Evolutionary conservation across 2,329 filamentous ascomycete species (phyloP), one percentile per base, ranked within the genome.

Genomic region (Fusarium pseudonygamai): DNA sequence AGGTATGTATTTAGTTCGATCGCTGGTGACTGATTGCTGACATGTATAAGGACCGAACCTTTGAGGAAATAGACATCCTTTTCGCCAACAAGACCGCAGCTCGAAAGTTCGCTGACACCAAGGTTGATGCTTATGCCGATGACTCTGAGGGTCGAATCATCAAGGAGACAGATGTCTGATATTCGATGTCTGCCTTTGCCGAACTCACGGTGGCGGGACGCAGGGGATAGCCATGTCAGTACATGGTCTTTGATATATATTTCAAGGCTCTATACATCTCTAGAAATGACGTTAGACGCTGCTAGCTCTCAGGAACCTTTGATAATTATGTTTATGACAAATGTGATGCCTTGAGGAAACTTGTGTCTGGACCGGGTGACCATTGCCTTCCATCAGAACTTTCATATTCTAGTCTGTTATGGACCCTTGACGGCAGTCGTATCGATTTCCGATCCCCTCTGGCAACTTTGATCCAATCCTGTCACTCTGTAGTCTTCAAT

Each of bases 61-160:
- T 78, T 26, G 80, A 80, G 36, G 80, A 82, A 58, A 75, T 83
- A 1, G 81, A 82, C 60, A 61, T 82, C 10, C 69, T 83, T 2
- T 83, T 83, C 43, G 80, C 81, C 24, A 73, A 73, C 47, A 69
- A 72, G 30, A 75, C 81, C 4, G 46, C 75, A 1, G 80, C 81
- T 1, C 72, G 80, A 7, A 70, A 78, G 49, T 82, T 92, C 72
- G 64, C 76, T 15, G 53, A 66, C 5, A 59, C 32, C 22, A 32
- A 68, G n/a, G 65, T 68, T 11, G 26, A 68, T 40, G 65, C 64
- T 0, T 68, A 68, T 30, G 65, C 65, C 11, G 37, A 53, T 8
- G 64, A 62, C 22, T 62, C 56, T 0, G 64, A 68, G 37, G 64
- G 26, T 13, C 26, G 65, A 4, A 68, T 68, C 1, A 6, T 68